These are phyloP conservation scores for Tarenaya hassleriana DNA, from an alignment of 345 rosid species.

Conservation along the genomic window DNA sequence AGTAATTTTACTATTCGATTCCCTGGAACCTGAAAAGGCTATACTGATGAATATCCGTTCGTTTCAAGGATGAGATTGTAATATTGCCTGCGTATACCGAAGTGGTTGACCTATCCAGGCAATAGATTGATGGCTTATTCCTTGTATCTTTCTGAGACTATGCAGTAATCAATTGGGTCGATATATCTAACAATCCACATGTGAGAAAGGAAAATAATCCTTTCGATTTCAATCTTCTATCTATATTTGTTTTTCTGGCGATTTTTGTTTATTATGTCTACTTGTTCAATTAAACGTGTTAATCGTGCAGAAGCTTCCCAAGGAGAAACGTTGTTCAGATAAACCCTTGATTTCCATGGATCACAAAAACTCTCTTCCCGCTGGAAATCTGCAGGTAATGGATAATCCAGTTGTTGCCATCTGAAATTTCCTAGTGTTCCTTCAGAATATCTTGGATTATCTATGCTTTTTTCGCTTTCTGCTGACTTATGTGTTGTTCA, in stretches of 20 bases:
- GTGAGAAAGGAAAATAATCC: neutral
- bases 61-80: neutral
- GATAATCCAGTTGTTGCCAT: conserved; percentile 8
- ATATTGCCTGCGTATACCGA: neutral
- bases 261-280: conserved; percentile 11
- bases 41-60: neutral
- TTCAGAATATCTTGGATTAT: conserved; percentile 12
- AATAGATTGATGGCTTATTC: conserved; percentile 11
- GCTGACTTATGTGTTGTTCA: conserved; percentile 11
- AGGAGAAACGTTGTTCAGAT: conserved; percentile 30
- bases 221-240: conserved; percentile 9
- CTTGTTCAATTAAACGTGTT: conserved; percentile 19
- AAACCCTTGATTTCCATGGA: conserved; percentile 38
- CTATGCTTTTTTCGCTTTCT: conserved; percentile 5
- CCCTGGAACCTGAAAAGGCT: no score
- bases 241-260: conserved; percentile 1
- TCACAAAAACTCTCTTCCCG: conserved; percentile 35
- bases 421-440: conserved; percentile 3
- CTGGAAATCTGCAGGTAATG: conserved; percentile 70
- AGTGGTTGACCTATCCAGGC: neutral
- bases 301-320: conserved; percentile 44
- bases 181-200: conserved; percentile 8
- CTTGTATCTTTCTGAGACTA: conserved; percentile 2
- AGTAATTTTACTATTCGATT: no score
- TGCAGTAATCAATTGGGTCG: neutral